Evolutionary conservation across 805 yeast genomes (phyloP).

Genomic region (Metschnikowia similis): DNA sequence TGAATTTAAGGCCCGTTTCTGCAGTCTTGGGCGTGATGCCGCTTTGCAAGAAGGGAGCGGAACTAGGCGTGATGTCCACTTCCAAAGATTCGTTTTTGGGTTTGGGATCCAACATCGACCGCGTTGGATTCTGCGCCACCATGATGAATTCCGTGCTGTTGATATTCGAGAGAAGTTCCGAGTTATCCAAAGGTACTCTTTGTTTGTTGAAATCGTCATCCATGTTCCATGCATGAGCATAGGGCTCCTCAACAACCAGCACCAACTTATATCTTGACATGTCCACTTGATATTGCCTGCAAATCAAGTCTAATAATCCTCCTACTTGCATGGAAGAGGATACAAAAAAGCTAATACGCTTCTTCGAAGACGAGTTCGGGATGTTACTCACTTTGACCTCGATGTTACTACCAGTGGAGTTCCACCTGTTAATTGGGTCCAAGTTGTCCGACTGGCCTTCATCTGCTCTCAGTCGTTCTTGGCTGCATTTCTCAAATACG

Average conservation of each 20-base stretch:
- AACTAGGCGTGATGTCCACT: conserved; percentile 28
- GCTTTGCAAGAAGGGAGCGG: conserved; percentile 17
- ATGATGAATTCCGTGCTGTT: conserved; percentile 17
- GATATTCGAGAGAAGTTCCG: conserved; percentile 7
- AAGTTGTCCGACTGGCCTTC: conserved; percentile 5
- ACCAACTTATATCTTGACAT: conserved; percentile 19
- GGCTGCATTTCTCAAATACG: conserved; percentile 11
- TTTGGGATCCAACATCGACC: conserved; percentile 14
- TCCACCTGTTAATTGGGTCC: background rate
- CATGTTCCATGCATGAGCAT: conserved; percentile 1
- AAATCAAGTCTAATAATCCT: conserved; percentile 20
- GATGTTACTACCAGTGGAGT: conserved; percentile 8
- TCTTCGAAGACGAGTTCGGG: conserved; percentile 11
- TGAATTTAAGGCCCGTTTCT: background rate
- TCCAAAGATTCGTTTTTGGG: conserved; percentile 13
- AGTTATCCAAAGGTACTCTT: conserved; percentile 5
- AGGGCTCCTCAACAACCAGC: background rate
- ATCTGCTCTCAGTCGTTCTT: conserved; percentile 2
- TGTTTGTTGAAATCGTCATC: background rate
- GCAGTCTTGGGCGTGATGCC: conserved; percentile 22
- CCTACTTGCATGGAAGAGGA: conserved; percentile 15
- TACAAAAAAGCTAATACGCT: conserved; percentile 14
- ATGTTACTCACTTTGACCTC: conserved; percentile 14
- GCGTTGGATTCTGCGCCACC: conserved; percentile 11
- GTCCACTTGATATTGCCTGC: conserved; percentile 27